Conservation (phyloP, 805 yeast genomes). For the Jamesozyma rosinii region DNA sequence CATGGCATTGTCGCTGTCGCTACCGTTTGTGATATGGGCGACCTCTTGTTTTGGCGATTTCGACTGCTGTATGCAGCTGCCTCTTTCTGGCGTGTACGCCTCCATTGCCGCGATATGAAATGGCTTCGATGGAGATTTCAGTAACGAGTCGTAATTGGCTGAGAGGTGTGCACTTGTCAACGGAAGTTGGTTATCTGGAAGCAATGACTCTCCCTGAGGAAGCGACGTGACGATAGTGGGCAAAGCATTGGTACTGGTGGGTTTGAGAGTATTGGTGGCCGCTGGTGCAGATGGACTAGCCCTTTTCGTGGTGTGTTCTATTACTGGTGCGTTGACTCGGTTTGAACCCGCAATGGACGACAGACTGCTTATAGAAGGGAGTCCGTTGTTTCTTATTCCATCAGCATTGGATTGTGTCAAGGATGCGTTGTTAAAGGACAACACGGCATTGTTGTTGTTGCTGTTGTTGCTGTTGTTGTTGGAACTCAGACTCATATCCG, state of each 20-base stretch:
- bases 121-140: slow-evolving; percentile 35
- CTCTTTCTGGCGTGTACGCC: slow-evolving; percentile 58
- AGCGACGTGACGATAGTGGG: slow-evolving; percentile 5
- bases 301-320: background rate
- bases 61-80: slow-evolving; percentile 25
- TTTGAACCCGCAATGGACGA: background rate
- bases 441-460: slow-evolving; percentile 14
- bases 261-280: background rate
- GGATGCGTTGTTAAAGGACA: slow-evolving; percentile 11
- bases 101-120: slow-evolving; percentile 45
- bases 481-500: slow-evolving; percentile 2
- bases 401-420: slow-evolving; percentile 3
- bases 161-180: slow-evolving; percentile 11
- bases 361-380: background rate
- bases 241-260: background rate
- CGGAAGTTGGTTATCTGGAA: background rate
- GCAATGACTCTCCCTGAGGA: background rate
- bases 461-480: too few species aligned
- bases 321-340: background rate
- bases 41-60: slow-evolving; percentile 18
- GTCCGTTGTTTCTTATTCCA: background rate
- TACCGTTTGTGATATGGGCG: slow-evolving; percentile 2
- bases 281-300: slow-evolving; percentile 2
- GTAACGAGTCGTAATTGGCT: slow-evolving; percentile 19
- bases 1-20: background rate